Base-by-base conservation (phyloP, 495 filamentous ascomycete genomes). In the Saxispiralis lemnorum region DNA sequence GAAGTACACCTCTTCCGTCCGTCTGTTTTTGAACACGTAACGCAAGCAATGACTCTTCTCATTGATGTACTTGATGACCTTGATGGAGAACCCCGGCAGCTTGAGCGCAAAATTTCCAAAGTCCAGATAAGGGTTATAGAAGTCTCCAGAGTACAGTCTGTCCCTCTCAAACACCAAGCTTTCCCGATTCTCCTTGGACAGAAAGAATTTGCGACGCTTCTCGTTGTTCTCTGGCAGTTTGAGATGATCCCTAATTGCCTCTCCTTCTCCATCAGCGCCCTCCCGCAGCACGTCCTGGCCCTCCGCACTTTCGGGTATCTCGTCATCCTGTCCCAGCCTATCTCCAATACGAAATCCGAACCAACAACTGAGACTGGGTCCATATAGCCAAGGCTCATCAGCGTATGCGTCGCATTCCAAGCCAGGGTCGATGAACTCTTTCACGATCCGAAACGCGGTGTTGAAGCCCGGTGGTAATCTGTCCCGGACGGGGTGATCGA, bases 121-220 rank as follows among this genome's bases (percentile, higher is more conserved):
- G 58, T 85, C 79, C 37, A 96, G 54, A 64, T 87, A 93, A 19
- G 78, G 75, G 57, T 94, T 95, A 51, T 74, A 88, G 59, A 96
- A 96, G 61, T 95, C 88, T 37, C 72, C 70, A 15, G 67, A 61
- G 61, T 93, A 93, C 18, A 67, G 60, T 45, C 75, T 59, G 1
- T 70, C 75, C 36, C 58, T 55, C 43, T 76, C 72, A 57, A 77
- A 78, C 4, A 52, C 56, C 51, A 75, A 78, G 2, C 46, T 54
- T 49, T 66, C 60, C 34, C 71, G 56, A 13, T 61, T 59, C n/a
- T 35, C 33, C 34, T 51, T 51, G 11, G 47, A 36, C 11, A 63
- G 47, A 34, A 62, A 60, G 39, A 44, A 42, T 41, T 62, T 62
- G 38, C 52, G 45, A 17, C 61, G 46, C 35, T 58, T 53, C 37